Evolutionary conservation across 805 yeast genomes (phyloP), one percentile per base, ranked within the genome.

Genomic region (Saturnispora quitensis): DNA sequence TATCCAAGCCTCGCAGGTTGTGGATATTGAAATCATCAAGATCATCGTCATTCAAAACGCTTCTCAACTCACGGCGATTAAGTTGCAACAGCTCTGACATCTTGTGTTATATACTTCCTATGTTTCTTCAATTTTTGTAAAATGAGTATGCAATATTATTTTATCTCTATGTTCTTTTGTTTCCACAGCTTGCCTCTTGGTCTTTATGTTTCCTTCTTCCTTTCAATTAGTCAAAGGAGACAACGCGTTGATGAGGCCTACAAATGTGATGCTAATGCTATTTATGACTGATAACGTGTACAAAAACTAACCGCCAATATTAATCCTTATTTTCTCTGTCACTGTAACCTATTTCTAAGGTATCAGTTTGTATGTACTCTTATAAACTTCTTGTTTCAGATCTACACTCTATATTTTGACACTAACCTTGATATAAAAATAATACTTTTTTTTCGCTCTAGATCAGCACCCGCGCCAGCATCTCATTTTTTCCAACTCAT

Each of bases 11-110:
- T 13, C 24, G 40, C 13, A 56, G 35, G 27, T 53, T 50, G 31
- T 56, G 58, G 15, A 56, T 13, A 5, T 52, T 46, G 18, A 55
- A 58, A 31, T 60, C 62, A 31, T 60, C 59, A 4, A 55, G 45
- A 22, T 57, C 55, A 25, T 57, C 59, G n/a, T 56, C 59, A 17
- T 56, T 60, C 17, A 40, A 24, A 4, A n/a, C 24, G 15, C 44
- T 34, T n/a, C 17, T 25, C 22, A 50, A 12, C 13, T 44, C 44
- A 13, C 52, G 46, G 22, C 52, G 48, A n/a, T 47, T 36, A 24
- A 50, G 25, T 24, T 22, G 44, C 24, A 15, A 15, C 7, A 22
- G 12, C 27, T 40, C 44, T 22, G 44, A 40, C 44, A 40, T 40
- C 40, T 36, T 36, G 17, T 36, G 22, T 13, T 31, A 31, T 31